Evolutionary conservation across 805 yeast species (phyloP).

Genomic region (Clavispora phyllophila): DNA sequence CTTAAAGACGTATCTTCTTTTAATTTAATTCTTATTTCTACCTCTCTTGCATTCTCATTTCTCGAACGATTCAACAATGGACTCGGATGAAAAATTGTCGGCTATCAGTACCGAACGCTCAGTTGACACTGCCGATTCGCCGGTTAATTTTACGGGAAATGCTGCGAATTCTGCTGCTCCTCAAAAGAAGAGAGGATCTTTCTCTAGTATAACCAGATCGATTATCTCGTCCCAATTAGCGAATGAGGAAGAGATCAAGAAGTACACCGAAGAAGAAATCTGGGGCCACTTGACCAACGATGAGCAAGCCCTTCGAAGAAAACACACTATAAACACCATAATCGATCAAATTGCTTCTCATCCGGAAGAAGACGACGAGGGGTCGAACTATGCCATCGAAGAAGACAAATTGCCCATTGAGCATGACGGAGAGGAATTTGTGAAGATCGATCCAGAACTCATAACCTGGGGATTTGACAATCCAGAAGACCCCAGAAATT

Average conservation of each 20-base stretch:
- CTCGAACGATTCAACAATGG: not conserved
- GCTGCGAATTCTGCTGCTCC: too few relatives aligned
- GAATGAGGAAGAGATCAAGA: not conserved
- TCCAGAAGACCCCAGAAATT: constrained; percentile 32
- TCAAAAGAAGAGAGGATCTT: not conserved
- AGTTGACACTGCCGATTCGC: not conserved
- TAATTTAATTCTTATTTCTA: not conserved
- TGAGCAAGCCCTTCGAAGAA: constrained; percentile 27
- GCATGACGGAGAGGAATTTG: constrained; percentile 29
- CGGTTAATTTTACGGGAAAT: not conserved
- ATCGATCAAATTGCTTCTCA: constrained; percentile 16
- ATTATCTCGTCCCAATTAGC: not conserved
- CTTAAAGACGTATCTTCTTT: not conserved
- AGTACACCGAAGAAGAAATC: constrained; percentile 23
- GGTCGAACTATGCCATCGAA: constrained; percentile 4
- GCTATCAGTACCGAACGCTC: not conserved
- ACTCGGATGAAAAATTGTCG: not conserved
- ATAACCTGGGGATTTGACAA: constrained; percentile 32
- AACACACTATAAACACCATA: constrained; percentile 28
- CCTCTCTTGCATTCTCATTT: not conserved
- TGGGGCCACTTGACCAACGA: constrained; percentile 26
- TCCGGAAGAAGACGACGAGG: constrained; percentile 1
- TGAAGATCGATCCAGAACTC: constrained; percentile 32
- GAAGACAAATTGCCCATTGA: constrained; percentile 21
- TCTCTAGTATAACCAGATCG: not conserved